Conservation (phyloP, 345 rosid species). For the Leavenworthia alabamica region DNA sequence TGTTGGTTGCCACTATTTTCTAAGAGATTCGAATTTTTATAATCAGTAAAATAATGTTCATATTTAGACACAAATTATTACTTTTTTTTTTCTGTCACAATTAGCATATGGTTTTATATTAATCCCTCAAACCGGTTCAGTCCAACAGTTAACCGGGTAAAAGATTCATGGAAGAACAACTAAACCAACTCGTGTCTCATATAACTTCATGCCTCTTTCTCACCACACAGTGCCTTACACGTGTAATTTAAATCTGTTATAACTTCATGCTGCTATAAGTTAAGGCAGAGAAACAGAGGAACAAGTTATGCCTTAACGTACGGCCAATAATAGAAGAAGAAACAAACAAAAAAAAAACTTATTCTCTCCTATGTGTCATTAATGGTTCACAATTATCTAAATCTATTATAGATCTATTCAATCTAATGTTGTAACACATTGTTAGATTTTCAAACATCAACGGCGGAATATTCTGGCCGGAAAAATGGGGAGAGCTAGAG, state of each 20-base stretch:
- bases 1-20: no score
- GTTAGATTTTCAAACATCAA: background rate
- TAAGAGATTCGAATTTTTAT: no score
- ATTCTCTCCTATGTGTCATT: background rate
- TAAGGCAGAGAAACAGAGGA: no score
- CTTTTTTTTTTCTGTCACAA: no score
- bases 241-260: no score
- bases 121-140: background rate
- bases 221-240: slow-evolving; percentile 22
- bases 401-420: background rate
- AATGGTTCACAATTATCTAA: background rate
- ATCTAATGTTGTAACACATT: slow-evolving; percentile 7
- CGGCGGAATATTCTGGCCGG: slow-evolving; percentile 17
- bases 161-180: background rate
- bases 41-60: no score
- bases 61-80: no score
- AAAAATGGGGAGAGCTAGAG: slow-evolving; percentile 64
- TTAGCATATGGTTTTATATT: no score
- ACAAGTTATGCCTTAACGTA: slow-evolving; percentile 10
- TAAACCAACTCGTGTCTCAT: slow-evolving; percentile 18
- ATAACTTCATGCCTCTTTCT: slow-evolving; percentile 17
- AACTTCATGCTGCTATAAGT: no score
- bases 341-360: background rate
- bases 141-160: background rate
- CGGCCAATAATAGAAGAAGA: slow-evolving; percentile 14